Conservation (phyloP, 805 yeast genomes). For the Komagataella populi region DNA sequence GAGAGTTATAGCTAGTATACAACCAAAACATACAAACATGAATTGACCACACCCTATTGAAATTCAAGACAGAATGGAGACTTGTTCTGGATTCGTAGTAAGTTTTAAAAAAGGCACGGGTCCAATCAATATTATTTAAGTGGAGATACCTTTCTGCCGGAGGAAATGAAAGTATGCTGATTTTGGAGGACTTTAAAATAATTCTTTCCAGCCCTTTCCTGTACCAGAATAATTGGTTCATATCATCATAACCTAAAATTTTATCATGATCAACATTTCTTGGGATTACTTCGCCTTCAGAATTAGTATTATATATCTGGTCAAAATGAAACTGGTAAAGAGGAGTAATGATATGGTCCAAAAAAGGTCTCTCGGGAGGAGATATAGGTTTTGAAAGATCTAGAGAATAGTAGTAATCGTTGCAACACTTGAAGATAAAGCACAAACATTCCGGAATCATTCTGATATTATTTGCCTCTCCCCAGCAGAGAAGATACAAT, state of each 20-base stretch:
- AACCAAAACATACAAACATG: conserved; percentile 39
- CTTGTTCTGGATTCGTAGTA: conserved; percentile 34
- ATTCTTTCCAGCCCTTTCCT: conserved; percentile 21
- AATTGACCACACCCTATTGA: conserved; percentile 39
- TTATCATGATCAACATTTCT: conserved; percentile 58
- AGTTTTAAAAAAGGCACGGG: conserved; percentile 27
- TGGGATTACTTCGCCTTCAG: conserved; percentile 41
- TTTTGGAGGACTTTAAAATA: conserved; percentile 17
- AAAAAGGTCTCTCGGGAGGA: conserved; percentile 14
- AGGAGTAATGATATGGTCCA: conserved; percentile 30
- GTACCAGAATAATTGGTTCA: conserved; percentile 39
- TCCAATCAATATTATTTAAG: conserved; percentile 25
- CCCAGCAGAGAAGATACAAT: conserved; percentile 55
- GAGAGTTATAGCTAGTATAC: conserved; percentile 35
- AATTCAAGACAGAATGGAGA: conserved; percentile 34
- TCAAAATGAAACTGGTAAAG: conserved; percentile 47
- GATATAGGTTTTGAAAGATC: conserved; percentile 25
- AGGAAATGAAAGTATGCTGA: conserved; percentile 14
- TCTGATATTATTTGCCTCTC: conserved; percentile 58
- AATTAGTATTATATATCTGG: conserved; percentile 42
- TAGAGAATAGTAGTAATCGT: conserved; percentile 24
- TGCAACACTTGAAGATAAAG: conserved; percentile 43
- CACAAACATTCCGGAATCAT: conserved; percentile 37
- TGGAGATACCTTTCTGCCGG: conserved; percentile 17
- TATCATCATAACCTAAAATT: conserved; percentile 44